Percentiles rank a stretch among this genome's conserved stretches.
phyloP scores from a whole-genome alignment of 345 rosid genomes.

The Psidium guajava region DNA sequence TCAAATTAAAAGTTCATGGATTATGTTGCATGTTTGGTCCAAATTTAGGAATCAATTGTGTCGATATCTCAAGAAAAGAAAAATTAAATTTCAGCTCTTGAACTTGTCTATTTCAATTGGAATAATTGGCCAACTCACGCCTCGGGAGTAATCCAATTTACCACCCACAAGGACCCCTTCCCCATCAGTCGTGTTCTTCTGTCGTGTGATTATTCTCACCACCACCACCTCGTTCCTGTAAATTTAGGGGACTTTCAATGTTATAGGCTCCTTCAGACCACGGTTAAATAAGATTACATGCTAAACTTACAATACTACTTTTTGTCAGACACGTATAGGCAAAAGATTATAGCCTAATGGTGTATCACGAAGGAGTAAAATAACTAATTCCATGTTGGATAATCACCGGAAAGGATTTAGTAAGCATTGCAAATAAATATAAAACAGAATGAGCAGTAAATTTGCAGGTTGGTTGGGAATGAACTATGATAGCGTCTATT shows the following conservation, averaged over 20 bases:
- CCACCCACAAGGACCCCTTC: not conserved
- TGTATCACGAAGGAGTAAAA: not conserved
- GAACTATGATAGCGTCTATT: not conserved
- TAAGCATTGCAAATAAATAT: not conserved
- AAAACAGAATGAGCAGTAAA: not conserved
- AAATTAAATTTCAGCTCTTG: too few relatives aligned
- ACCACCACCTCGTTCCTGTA: too few relatives aligned
- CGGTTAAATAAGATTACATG: not conserved
- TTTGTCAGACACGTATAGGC: not conserved
- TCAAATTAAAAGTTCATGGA: too few relatives aligned
- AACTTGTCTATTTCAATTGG: not conserved
- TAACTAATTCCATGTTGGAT: not conserved
- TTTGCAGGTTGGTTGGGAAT: not conserved
- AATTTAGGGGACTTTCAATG: not conserved
- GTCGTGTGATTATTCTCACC: not conserved
- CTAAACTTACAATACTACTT: not conserved
- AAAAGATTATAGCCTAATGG: not conserved
- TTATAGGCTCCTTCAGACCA: not conserved
- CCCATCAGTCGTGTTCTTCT: not conserved
- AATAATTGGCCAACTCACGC: constrained; percentile 17
- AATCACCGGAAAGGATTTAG: not conserved
- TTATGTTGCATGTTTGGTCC: too few relatives aligned
- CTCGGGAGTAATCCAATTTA: constrained; percentile 17
- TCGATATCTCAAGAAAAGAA: too few relatives aligned
- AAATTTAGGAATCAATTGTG: too few relatives aligned